Percentiles rank a stretch among this genome's conserved stretches.
Evolutionary conservation across 2,329 filamentous ascomycete genomes (phyloP).

Genomic region (Colletotrichum sansevieriae): DNA sequence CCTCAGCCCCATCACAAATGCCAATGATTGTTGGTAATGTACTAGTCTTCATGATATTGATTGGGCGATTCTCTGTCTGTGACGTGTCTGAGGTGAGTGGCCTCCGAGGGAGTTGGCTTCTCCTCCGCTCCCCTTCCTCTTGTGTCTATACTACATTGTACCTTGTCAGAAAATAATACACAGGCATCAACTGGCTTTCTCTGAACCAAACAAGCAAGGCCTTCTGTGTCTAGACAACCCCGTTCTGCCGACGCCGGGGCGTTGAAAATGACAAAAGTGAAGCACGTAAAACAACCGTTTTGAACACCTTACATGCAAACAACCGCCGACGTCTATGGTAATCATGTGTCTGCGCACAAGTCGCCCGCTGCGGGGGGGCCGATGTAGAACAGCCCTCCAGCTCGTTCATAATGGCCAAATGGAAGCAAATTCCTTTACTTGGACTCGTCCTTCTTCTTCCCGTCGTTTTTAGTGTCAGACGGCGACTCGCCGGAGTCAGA

Average conservation of each 20-base stretch:
- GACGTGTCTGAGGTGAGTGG: constrained; percentile 51
- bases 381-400: constrained; percentile 44
- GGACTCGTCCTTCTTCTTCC: constrained; percentile 43
- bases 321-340: constrained; percentile 39
- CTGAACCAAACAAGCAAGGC: constrained; percentile 3
- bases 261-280: constrained; percentile 25
- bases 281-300: constrained; percentile 47
- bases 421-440: constrained; percentile 52
- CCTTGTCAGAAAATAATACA: constrained; percentile 44
- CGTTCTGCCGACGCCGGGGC: constrained; percentile 3
- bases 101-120: constrained; percentile 48
- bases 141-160: constrained; percentile 38
- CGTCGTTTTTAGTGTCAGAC: constrained; percentile 45
- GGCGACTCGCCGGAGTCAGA: constrained; percentile 44
- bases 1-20: background rate
- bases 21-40: constrained; percentile 5
- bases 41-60: constrained; percentile 23
- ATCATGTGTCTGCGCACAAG: constrained; percentile 10
- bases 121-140: constrained; percentile 36
- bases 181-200: constrained; percentile 7
- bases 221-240: constrained; percentile 14
- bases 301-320: constrained; percentile 55
- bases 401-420: constrained; percentile 44
- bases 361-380: constrained; percentile 21
- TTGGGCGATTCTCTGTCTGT: constrained; percentile 23